Conservation (phyloP, 352 stramenopile genomes). For the Phytophthora cactorum region DNA sequence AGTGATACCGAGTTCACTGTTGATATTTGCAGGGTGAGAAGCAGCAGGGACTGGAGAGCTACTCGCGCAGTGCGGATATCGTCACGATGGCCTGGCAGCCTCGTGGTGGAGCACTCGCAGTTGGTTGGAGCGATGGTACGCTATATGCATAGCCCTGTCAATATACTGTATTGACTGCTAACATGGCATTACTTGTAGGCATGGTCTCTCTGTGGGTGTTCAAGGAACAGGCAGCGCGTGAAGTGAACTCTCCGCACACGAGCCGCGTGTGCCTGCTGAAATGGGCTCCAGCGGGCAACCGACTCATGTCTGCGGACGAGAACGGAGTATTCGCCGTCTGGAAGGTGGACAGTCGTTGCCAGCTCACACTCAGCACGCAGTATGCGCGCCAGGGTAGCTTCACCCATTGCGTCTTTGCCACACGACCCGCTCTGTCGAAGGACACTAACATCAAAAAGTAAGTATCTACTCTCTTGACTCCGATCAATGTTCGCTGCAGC, state of each 20-base stretch:
- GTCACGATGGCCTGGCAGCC: slow-evolving; percentile 90
- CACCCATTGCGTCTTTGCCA: slow-evolving; percentile 90
- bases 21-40: slow-evolving; percentile 65
- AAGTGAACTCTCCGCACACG: slow-evolving; percentile 86
- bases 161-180: slow-evolving; percentile 2
- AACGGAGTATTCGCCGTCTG: slow-evolving; percentile 86
- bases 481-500: not conserved
- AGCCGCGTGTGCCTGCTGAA: slow-evolving; percentile 81
- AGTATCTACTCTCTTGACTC: not conserved
- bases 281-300: slow-evolving; percentile 88
- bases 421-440: slow-evolving; percentile 39
- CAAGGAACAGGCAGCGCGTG: slow-evolving; percentile 70
- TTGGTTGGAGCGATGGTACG: slow-evolving; percentile 85
- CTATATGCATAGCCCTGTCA: not conserved
- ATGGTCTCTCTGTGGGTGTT: slow-evolving; percentile 87
- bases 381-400: slow-evolving; percentile 89
- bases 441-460: slow-evolving; percentile 59
- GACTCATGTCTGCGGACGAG: slow-evolving; percentile 91
- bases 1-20: not conserved
- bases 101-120: slow-evolving; percentile 72
- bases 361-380: slow-evolving; percentile 80
- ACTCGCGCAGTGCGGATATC: slow-evolving; percentile 70
- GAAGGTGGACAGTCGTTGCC: slow-evolving; percentile 84
- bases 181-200: slow-evolving; percentile 31
- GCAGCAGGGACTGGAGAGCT: slow-evolving; percentile 53